These are phyloP conservation scores for Triticum turgidum DNA, from an alignment of 176 grass and related monocot genomes.

Conservation along the genomic window DNA sequence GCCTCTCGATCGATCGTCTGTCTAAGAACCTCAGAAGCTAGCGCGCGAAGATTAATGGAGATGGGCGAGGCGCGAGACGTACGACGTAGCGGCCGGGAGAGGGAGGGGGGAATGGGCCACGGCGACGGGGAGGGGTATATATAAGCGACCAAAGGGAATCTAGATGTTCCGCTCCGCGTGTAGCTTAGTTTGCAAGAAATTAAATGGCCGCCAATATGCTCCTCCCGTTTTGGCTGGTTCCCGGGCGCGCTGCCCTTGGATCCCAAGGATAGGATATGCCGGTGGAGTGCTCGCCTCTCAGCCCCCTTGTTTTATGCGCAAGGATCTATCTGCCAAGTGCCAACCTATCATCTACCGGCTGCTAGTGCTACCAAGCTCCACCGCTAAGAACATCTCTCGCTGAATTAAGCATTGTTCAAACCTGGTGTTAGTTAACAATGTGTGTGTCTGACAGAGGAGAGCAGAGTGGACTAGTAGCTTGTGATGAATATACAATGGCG, in stretches of 20 bases:
- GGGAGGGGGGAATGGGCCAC: background rate
- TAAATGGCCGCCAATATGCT: slow-evolving; percentile 41
- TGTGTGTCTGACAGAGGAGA: no score
- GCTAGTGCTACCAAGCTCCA: background rate
- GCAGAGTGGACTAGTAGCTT: background rate
- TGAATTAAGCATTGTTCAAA: slow-evolving; percentile 11
- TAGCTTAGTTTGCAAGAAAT: slow-evolving; percentile 59
- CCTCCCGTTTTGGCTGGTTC: slow-evolving; percentile 41
- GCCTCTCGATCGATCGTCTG: background rate
- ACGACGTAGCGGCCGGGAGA: background rate
- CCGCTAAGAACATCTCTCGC: background rate
- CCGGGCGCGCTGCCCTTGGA: slow-evolving; percentile 35
- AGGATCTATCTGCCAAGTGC: slow-evolving; percentile 26
- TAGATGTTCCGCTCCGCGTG: slow-evolving; percentile 27
- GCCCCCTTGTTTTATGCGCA: slow-evolving; percentile 34
- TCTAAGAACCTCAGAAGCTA: background rate
- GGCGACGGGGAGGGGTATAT: background rate
- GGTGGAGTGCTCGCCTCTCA: slow-evolving; percentile 11
- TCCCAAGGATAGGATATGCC: slow-evolving; percentile 41
- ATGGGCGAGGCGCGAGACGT: background rate
- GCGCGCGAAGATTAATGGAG: background rate
- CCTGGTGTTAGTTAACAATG: slow-evolving; percentile 28
- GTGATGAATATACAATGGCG: background rate
- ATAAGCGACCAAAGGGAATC: slow-evolving; percentile 37
- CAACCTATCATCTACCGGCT: slow-evolving; percentile 23